Evolutionary conservation across 2,329 filamentous ascomycete genomes (phyloP), one percentile per base, ranked within the genome.

Genomic region (Aureobasidium subglaciale): DNA sequence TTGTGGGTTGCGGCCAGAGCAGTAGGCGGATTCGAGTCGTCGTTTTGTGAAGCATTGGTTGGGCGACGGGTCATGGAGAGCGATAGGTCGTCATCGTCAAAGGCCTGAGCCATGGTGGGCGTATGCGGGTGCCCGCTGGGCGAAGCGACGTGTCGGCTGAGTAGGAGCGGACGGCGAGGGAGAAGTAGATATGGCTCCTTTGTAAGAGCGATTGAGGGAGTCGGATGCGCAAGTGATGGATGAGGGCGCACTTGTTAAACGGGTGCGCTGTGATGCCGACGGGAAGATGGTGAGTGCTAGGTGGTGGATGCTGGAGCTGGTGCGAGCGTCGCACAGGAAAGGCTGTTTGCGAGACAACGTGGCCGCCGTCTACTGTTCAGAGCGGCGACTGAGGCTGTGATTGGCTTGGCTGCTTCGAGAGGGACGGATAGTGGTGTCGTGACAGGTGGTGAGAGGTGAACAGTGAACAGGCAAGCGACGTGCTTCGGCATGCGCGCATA

Each of bases 21-120:
- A 9, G 34, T 40, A 1, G 59, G 55, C 6, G 57, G 57, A 18
- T 43, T 42, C 3, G 25, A 20, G 54, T 59, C 58, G n/a, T 65
- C 61, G n/a, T 62, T 61, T 22, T 55, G 50, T 3, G 50, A 55
- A 15, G 64, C 57, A 27, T 58, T 57, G 35, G 58, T 56, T 32
- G 52, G 57, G 13, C 57, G 54, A 20, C 56, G 55, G 46, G 67
- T 65, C 49, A 73, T 71, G 57, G 70, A 69, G 29, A 73, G 62
- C 34, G 70, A 68, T 25, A 72, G 63, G 52, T 72, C 70, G 54
- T 73, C 70, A 58, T 72, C 70, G 62, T 72, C 70, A 46, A 72
- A 60, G 2, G 68, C 63, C 41, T 70, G 67, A 15, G 66, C 63
- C 70, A 72, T 72, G 59, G 8, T 64, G 58, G 58, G 22, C 10